These are phyloP conservation scores for Hyphopichia pseudoburtonii DNA, from an alignment of 1,139 yeast genomes.

Conservation along the genomic window DNA sequence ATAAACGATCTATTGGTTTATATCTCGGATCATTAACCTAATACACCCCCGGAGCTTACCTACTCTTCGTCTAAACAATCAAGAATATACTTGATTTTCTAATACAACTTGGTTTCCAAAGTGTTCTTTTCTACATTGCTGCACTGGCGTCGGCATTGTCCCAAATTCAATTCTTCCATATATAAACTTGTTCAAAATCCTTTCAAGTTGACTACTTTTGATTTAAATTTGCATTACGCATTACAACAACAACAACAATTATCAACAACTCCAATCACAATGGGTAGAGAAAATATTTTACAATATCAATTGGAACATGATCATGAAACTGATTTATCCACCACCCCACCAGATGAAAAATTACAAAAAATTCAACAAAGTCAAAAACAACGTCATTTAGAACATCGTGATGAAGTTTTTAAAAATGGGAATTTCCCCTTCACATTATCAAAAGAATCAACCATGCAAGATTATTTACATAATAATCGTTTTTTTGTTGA, in stretches of 20 bases:
- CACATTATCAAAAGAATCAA: conserved; percentile 55
- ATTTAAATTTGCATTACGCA: too few relatives aligned
- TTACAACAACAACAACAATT: conserved; percentile 1
- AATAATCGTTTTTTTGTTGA: conserved; percentile 72
- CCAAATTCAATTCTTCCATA: neutral
- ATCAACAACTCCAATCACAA: conserved; percentile 11
- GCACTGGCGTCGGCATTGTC: neutral
- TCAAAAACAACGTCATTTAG: conserved; percentile 8
- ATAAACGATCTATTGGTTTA: too few relatives aligned
- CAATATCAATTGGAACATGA: conserved; percentile 44
- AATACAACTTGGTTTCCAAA: too few relatives aligned
- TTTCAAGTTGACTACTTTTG: neutral
- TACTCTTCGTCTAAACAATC: too few relatives aligned
- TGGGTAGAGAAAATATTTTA: conserved; percentile 48
- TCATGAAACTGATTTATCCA: conserved; percentile 34
- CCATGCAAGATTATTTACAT: conserved; percentile 61
- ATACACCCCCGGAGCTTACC: too few relatives aligned
- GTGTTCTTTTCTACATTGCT: neutral
- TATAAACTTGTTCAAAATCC: neutral
- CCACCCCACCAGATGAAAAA: conserved; percentile 10
- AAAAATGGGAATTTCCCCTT: conserved; percentile 43
- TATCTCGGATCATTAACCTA: too few relatives aligned
- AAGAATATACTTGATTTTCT: too few relatives aligned
- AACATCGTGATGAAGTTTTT: neutral
- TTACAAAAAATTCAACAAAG: conserved; percentile 2